phyloP scores from a whole-genome alignment of 257 asterid species.

The Capsicum rhomboideum region DNA sequence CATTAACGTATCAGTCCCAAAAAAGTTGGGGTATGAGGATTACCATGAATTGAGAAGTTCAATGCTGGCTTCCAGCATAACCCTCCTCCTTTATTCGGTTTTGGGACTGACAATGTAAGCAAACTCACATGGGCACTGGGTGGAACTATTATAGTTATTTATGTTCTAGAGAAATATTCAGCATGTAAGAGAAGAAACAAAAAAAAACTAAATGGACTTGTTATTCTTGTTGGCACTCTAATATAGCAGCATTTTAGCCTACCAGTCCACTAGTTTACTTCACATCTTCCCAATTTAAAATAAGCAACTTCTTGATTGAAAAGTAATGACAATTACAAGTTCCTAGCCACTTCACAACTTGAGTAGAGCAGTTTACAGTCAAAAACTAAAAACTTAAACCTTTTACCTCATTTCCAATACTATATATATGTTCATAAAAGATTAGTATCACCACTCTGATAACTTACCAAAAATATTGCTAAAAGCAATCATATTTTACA shows the following conservation, averaged over 20 bases:
- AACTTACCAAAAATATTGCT: no score
- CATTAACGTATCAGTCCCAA: no score
- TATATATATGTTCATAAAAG: background rate
- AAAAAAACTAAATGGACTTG: background rate
- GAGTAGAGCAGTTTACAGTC: background rate
- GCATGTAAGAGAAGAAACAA: background rate
- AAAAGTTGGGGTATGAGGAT: no score
- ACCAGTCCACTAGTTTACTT: background rate
- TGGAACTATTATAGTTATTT: no score
- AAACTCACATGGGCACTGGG: no score
- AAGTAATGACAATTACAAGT: background rate
- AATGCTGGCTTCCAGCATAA: no score
- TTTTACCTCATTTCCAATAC: background rate
- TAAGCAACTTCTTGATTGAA: background rate
- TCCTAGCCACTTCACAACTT: background rate
- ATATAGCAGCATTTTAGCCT: background rate
- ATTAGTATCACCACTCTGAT: background rate
- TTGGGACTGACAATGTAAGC: no score
- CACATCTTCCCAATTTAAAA: background rate
- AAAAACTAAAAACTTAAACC: background rate
- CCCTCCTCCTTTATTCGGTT: no score
- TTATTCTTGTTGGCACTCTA: background rate
- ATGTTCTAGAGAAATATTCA: no score
- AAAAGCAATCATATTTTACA: no score
- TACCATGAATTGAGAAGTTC: no score